Evolutionary conservation across 257 asterid species (phyloP).

Genomic region (Anisodus acutangulus): DNA sequence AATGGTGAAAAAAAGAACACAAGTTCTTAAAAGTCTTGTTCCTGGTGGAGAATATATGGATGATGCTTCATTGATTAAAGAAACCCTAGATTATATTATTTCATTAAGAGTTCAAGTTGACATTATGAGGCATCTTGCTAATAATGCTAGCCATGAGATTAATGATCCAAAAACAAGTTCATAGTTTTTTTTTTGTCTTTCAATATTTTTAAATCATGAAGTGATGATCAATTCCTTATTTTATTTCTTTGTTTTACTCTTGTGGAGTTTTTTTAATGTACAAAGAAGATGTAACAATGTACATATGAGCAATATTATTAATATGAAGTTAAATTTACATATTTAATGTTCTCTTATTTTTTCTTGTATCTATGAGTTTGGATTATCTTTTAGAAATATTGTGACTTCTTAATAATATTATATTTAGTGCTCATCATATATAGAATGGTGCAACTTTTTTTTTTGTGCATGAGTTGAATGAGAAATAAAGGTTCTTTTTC

Average conservation of each 20-base stretch:
- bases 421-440: too few species aligned
- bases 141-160: constrained; percentile 37
- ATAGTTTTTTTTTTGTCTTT: not conserved
- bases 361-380: not conserved
- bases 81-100: constrained; percentile 87
- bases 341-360: not conserved
- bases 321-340: not conserved
- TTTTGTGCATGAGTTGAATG: too few species aligned
- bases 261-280: not conserved
- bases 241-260: not conserved
- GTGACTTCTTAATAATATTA: not conserved
- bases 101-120: constrained; percentile 77
- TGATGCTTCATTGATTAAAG: constrained; percentile 59
- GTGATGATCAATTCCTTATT: not conserved
- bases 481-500: not conserved
- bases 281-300: constrained; percentile 27
- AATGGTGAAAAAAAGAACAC: constrained; percentile 59
- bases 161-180: not conserved
- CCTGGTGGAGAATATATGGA: constrained; percentile 83
- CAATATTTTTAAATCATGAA: not conserved
- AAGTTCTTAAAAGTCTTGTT: constrained; percentile 71
- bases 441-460: too few species aligned
- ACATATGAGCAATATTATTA: constrained; percentile 18
- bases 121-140: constrained; percentile 74
- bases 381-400: constrained; percentile 1